Evolutionary conservation across 2,329 filamentous ascomycete species (phyloP).

Genomic region (Parasarocladium wereldwijsianum): DNA sequence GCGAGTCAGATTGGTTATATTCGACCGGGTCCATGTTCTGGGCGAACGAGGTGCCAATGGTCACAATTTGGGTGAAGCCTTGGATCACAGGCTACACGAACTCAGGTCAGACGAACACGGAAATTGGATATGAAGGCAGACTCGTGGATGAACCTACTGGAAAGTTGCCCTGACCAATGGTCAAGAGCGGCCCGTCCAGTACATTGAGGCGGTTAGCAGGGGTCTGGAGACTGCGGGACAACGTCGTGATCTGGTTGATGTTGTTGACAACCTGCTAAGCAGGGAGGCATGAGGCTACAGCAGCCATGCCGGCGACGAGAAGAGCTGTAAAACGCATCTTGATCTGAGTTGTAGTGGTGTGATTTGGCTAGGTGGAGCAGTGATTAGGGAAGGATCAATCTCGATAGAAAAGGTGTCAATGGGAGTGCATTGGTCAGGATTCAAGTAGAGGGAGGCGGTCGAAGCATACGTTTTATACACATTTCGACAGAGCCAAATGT

Average conservation of each 20-base stretch:
- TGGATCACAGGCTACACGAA: conserved; percentile 12
- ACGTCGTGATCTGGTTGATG: conserved; percentile 11
- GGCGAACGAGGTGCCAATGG: conserved; percentile 8
- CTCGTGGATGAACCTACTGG: conserved; percentile 10
- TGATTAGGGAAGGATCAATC: too few relatives aligned
- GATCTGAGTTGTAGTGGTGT: too few relatives aligned
- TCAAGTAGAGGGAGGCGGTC: too few relatives aligned
- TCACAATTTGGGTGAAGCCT: conserved; percentile 16
- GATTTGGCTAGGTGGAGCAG: too few relatives aligned
- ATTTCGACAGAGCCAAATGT: too few relatives aligned
- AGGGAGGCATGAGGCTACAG: conserved; percentile 1
- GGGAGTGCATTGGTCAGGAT: too few relatives aligned
- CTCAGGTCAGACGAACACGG: background rate
- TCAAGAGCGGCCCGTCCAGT: conserved; percentile 12
- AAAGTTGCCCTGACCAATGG: conserved; percentile 15
- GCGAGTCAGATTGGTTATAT: conserved; percentile 5
- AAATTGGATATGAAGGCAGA: background rate
- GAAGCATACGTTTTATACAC: too few relatives aligned
- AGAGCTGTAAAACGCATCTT: conserved; percentile 2
- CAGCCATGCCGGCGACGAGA: conserved; percentile 2
- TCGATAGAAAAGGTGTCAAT: too few relatives aligned
- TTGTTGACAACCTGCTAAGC: conserved; percentile 10
- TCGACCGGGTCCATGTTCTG: conserved; percentile 8
- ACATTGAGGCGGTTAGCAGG: conserved; percentile 13
- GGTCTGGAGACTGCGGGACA: conserved; percentile 12